Conservation (phyloP, 164 flowering plant genomes). For the Magnolia changhungtana region DNA sequence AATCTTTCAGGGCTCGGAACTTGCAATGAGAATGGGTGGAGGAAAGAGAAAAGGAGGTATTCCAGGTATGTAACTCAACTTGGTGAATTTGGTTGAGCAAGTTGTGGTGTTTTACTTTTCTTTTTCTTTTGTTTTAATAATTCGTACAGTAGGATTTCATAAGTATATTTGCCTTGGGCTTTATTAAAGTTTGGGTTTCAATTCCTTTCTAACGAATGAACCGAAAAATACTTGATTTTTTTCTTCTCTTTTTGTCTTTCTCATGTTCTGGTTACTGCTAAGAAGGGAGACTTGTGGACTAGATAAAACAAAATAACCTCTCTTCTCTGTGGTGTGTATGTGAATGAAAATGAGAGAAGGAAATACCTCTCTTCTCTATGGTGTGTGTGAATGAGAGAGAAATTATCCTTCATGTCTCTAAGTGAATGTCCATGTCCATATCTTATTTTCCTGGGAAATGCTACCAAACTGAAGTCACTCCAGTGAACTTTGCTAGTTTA, state of each 20-base stretch:
- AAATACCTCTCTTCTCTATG: background rate
- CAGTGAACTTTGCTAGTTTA: no score
- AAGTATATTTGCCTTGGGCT: background rate
- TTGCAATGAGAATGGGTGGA: conserved; percentile 6
- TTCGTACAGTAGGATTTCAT: background rate
- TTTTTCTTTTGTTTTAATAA: background rate
- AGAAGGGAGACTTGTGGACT: background rate
- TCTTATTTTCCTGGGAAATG: background rate
- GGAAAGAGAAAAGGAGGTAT: background rate
- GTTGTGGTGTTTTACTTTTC: background rate
- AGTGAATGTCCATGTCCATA: background rate
- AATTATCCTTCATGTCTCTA: background rate
- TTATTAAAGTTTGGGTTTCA: background rate
- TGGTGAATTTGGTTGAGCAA: background rate
- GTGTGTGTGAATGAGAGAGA: background rate
- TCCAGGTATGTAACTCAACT: background rate
- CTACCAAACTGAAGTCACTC: background rate
- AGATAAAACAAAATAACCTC: background rate
- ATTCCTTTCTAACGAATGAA: background rate
- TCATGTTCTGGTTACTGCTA: background rate
- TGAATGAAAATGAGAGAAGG: background rate
- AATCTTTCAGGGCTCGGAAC: background rate
- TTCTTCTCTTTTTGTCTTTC: background rate
- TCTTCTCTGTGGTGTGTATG: background rate
- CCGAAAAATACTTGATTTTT: background rate